Evolutionary conservation across 148 eudicot species (phyloP).

Genomic region (Suaeda aralocaspica): DNA sequence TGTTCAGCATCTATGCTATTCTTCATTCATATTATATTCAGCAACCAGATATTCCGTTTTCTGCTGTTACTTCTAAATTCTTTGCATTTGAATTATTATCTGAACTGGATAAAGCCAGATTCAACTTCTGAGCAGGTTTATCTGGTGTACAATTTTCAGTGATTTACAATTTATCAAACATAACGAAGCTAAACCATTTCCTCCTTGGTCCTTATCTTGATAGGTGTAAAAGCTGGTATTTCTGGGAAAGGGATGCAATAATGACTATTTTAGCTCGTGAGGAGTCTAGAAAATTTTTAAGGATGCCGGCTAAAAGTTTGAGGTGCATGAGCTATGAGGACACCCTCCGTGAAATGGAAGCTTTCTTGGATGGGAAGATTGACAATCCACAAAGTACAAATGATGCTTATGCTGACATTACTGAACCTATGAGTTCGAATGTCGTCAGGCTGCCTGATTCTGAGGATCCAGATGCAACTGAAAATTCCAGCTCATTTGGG

Average conservation of each 20-base stretch:
- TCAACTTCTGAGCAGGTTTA: neutral
- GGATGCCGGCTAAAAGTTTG: conserved; percentile 32
- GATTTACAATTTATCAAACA: neutral
- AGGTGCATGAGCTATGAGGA: conserved; percentile 38
- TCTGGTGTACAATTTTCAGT: neutral
- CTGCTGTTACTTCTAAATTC: neutral
- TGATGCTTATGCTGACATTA: conserved; percentile 37
- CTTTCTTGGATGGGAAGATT: conserved; percentile 37
- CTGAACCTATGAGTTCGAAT: conserved; percentile 27
- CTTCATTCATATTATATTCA: neutral
- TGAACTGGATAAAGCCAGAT: too few species aligned
- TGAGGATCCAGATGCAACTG: conserved; percentile 78
- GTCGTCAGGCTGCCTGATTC: conserved; percentile 29
- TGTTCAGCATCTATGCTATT: neutral
- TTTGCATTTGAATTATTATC: neutral
- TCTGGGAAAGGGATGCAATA: conserved; percentile 18
- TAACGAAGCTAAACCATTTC: neutral
- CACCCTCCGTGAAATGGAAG: conserved; percentile 33
- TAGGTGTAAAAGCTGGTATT: conserved; percentile 6
- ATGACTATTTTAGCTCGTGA: conserved; percentile 34
- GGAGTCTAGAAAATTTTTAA: conserved; percentile 19
- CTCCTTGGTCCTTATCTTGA: neutral
- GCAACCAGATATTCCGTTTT: neutral
- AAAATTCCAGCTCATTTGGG: conserved; percentile 88
- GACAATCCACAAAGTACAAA: conserved; percentile 22